phyloP scores from a whole-genome alignment of 2,329 filamentous ascomycete genomes.

The Chaetomium sp. region DNA sequence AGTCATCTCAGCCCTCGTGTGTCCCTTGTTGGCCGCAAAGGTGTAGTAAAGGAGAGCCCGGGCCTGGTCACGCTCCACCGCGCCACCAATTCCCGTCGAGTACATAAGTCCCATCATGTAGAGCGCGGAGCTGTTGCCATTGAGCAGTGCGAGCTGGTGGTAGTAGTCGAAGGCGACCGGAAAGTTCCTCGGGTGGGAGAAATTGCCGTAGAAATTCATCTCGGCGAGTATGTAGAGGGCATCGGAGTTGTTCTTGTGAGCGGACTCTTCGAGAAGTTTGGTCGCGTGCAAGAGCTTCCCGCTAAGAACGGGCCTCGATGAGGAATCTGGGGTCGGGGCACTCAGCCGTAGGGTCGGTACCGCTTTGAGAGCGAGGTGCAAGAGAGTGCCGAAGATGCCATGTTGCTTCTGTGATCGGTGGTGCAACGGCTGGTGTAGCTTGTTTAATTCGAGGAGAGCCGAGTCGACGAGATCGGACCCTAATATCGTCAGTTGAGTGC shows the following conservation, averaged over 20 bases:
- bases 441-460: constrained; percentile 44
- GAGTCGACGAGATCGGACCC: constrained; percentile 49
- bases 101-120: constrained; percentile 96
- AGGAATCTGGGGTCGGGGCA: constrained; percentile 37
- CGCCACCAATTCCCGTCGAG: constrained; percentile 80
- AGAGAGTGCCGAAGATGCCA: constrained; percentile 37
- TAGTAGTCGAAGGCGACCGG: constrained; percentile 75
- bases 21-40: constrained; percentile 78
- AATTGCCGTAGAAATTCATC: constrained; percentile 96
- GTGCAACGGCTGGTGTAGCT: constrained; percentile 41
- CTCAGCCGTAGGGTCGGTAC: constrained; percentile 45
- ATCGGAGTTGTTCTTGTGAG: constrained; percentile 61
- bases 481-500: constrained; percentile 22
- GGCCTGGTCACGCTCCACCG: constrained; percentile 78
- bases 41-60: constrained; percentile 91
- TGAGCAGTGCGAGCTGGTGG: constrained; percentile 63
- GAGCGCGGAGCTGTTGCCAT: constrained; percentile 87
- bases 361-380: constrained; percentile 41
- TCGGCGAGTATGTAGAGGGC: constrained; percentile 86
- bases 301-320: constrained; percentile 30
- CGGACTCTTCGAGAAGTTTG: constrained; percentile 46
- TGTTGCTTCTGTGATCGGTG: constrained; percentile 39
- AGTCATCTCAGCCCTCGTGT: constrained; percentile 88
- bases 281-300: constrained; percentile 46
- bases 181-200: constrained; percentile 77